These are phyloP conservation scores for Yamadazyma epiphylla DNA, from an alignment of 1,139 yeast species.

Conservation along the genomic window DNA sequence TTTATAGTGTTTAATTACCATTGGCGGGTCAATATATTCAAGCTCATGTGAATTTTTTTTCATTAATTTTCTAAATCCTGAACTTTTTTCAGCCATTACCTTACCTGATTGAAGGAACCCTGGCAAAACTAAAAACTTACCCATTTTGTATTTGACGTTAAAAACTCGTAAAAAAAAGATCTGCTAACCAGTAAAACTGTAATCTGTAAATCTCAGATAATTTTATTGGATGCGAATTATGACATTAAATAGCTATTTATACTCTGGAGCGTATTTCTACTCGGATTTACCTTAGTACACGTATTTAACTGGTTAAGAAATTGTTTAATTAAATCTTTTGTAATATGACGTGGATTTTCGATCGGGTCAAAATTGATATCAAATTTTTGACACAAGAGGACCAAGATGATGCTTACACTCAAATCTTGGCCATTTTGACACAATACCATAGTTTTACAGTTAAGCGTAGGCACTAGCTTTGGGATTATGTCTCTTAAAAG, in stretches of 20 bases:
- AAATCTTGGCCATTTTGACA: conserved; percentile 69
- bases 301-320: conserved; percentile 51
- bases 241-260: conserved; percentile 44
- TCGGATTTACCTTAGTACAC: conserved; percentile 58
- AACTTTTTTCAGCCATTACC: conserved; percentile 71
- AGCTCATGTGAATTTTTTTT: conserved; percentile 50
- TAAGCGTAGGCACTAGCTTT: conserved; percentile 20
- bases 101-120: conserved; percentile 64
- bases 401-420: conserved; percentile 56
- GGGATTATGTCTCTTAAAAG: conserved; percentile 45
- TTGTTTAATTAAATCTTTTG: conserved; percentile 53
- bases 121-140: conserved; percentile 23
- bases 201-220: too few species aligned
- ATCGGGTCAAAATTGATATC: conserved; percentile 34
- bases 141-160: too few species aligned
- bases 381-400: conserved; percentile 46
- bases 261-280: conserved; percentile 71
- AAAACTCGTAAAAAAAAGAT: too few species aligned
- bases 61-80: conserved; percentile 71
- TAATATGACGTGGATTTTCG: conserved; percentile 18
- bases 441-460: conserved; percentile 30
- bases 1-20: conserved; percentile 19
- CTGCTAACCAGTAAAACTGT: too few species aligned
- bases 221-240: too few species aligned
- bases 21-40: conserved; percentile 37